Evolutionary conservation across 495 filamentous ascomycete genomes (phyloP).

Genomic region (Trichocladium antarcticum): DNA sequence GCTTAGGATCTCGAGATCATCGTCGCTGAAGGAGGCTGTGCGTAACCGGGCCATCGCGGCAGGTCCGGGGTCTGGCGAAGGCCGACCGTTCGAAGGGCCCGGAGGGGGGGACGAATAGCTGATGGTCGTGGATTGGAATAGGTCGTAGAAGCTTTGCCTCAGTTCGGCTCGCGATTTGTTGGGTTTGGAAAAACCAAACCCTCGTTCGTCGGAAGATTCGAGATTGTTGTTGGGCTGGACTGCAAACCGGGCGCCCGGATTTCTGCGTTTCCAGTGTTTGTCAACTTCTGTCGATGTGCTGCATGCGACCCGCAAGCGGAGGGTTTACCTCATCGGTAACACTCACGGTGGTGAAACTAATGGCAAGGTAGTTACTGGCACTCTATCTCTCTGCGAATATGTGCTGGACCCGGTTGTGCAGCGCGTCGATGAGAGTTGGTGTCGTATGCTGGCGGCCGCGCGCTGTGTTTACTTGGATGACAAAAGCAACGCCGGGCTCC

Average conservation of each 20-base stretch:
- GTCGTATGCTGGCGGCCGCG: too few species aligned
- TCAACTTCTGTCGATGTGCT: not conserved
- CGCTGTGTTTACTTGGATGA: slow-evolving; percentile 7
- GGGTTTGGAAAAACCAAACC: slow-evolving; percentile 1
- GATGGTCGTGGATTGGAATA: slow-evolving; percentile 19
- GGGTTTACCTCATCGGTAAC: slow-evolving; percentile 9
- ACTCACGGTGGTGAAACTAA: not conserved
- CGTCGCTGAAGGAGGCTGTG: slow-evolving; percentile 25
- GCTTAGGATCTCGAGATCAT: slow-evolving; percentile 27
- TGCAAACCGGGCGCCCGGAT: slow-evolving; percentile 26
- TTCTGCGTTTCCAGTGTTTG: slow-evolving; percentile 22
- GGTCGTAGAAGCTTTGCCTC: slow-evolving; percentile 22
- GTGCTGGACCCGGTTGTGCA: not conserved
- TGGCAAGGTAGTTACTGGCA: not conserved
- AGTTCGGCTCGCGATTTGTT: slow-evolving; percentile 12
- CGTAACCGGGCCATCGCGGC: slow-evolving; percentile 18
- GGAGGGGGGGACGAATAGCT: slow-evolving; percentile 8
- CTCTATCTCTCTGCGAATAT: not conserved
- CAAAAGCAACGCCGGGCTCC: slow-evolving; percentile 1
- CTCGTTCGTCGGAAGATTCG: slow-evolving; percentile 13
- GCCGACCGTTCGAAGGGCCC: not conserved
- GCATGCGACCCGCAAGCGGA: not conserved
- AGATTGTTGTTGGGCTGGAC: slow-evolving; percentile 31
- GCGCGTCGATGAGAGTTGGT: too few species aligned
- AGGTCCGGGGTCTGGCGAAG: not conserved